These are phyloP conservation scores for Gastrolobium villosum DNA, from an alignment of 306 rosid species.

Conservation along the genomic window DNA sequence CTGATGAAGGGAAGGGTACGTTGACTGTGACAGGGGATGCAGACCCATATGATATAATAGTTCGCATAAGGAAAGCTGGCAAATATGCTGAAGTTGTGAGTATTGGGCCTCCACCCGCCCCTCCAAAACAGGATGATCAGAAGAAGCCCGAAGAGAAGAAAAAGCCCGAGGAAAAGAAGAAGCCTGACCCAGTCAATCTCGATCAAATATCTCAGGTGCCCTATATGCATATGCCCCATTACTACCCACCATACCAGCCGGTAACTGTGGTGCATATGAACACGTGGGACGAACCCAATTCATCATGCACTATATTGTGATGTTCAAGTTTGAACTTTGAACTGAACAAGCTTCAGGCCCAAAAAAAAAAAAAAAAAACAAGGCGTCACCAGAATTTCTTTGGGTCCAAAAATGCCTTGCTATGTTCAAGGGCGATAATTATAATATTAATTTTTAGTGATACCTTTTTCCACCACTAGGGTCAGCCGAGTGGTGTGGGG, in stretches of 20 bases:
- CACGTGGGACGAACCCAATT: constrained; percentile 55
- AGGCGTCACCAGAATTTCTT: background rate
- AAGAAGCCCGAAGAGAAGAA: constrained; percentile 51
- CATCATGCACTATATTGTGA: constrained; percentile 61
- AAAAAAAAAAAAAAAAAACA: background rate
- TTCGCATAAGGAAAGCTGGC: constrained; percentile 59
- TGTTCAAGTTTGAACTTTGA: background rate
- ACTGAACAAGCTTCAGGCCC: background rate
- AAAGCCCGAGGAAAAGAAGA: constrained; percentile 47
- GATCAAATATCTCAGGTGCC: constrained; percentile 38
- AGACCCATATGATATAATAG: constrained; percentile 70
- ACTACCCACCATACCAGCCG: constrained; percentile 38
- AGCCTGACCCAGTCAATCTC: constrained; percentile 17
- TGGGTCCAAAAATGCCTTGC: background rate
- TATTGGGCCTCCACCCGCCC: constrained; percentile 69
- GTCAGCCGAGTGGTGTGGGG: too few relatives aligned
- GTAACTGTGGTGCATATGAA: constrained; percentile 35
- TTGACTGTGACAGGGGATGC: constrained; percentile 72
- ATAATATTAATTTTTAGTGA: too few relatives aligned
- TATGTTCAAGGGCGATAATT: background rate
- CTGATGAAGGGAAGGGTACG: constrained; percentile 69
- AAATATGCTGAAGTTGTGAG: constrained; percentile 63
- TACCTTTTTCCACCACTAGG: too few relatives aligned
- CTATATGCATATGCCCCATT: constrained; percentile 29
- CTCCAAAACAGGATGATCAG: constrained; percentile 49